Base-by-base conservation (phyloP, 768 basidiomycete genomes). In the Mycena leptocephala region DNA sequence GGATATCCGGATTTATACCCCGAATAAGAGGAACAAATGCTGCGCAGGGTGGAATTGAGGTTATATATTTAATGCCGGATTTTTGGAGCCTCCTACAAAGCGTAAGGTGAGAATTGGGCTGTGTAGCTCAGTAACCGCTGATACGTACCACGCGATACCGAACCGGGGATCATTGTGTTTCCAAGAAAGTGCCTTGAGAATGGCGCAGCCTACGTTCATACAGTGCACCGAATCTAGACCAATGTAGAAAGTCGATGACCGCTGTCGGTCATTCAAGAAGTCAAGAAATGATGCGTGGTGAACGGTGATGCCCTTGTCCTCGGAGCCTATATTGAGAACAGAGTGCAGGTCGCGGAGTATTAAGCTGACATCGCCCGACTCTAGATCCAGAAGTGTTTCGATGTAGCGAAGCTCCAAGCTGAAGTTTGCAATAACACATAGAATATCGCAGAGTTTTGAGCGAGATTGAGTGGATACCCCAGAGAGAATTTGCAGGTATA, bases 271-370 rank as follows among this genome's bases (percentile, higher is more conserved):
- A 28, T 30, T 3, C 63, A 63, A 30, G n/a, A 63, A 63, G 20
- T 63, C 62, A 26, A 14, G 62, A 32, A 63, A 63, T 43, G 62
- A 65, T 43, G 63, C 63, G 30, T 65, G 63, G 39, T 48, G 39
- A 20, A 48, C 28, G 8, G 8, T 24, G 28, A 65, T 65, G 1
- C 2, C 26, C 13, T 28, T n/a, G 63, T 35, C 6, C 20, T 51
- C 48, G 2, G 48, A 24, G 48, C 48, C n/a, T 51, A 51, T 51
- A 51, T 24, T 51, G n/a, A 51, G 48, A 2, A 51, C 48, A 51
- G 48, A 51, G 48, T 51, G 48, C n/a, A 51, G 48, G 48, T 51
- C 11, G 11, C 48, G 48, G 48, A 51, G 48, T 5, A 22, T 51
- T 51, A 51, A 51, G 5, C 48, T 3, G 48, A 51, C 48, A 51